Conservation (phyloP, 805 yeast genomes). For the Clavispora asparagi region DNA sequence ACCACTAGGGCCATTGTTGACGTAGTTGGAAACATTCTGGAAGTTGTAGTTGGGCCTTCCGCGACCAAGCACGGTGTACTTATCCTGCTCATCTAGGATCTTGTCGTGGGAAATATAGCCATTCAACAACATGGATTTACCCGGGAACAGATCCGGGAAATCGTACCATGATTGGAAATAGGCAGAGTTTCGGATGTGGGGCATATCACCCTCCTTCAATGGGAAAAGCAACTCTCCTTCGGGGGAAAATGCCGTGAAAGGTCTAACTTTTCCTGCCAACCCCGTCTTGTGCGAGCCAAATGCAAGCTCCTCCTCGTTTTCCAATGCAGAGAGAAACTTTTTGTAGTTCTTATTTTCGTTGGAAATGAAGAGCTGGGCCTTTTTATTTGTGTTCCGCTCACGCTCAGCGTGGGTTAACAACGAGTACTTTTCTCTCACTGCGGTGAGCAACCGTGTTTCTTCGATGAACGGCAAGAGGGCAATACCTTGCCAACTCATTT, state of each 20-base stretch:
- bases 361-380: constrained; percentile 67
- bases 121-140: constrained; percentile 79
- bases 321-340: constrained; percentile 30
- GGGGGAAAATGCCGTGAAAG: constrained; percentile 31
- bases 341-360: constrained; percentile 50
- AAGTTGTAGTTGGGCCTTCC: constrained; percentile 12
- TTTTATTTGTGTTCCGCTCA: constrained; percentile 62
- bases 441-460: constrained; percentile 62
- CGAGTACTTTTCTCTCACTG: constrained; percentile 61
- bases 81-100: constrained; percentile 65
- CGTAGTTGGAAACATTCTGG: constrained; percentile 22
- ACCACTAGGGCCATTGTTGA: constrained; percentile 39
- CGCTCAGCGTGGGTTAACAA: constrained; percentile 62
- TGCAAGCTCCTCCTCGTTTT: constrained; percentile 28
- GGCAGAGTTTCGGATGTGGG: constrained; percentile 35
- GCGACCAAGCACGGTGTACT: constrained; percentile 52
- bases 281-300: constrained; percentile 51
- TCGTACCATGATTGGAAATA: constrained; percentile 47
- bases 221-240: constrained; percentile 39
- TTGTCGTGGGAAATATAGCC: constrained; percentile 65
- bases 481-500: constrained; percentile 93
- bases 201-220: constrained; percentile 42
- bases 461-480: constrained; percentile 88
- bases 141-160: constrained; percentile 54
- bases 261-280: constrained; percentile 51